A percentile compares a stretch with the other conserved stretches of the same genome.
Conservation (phyloP, 805 yeast genomes). For the Pichia occidentalis region DNA sequence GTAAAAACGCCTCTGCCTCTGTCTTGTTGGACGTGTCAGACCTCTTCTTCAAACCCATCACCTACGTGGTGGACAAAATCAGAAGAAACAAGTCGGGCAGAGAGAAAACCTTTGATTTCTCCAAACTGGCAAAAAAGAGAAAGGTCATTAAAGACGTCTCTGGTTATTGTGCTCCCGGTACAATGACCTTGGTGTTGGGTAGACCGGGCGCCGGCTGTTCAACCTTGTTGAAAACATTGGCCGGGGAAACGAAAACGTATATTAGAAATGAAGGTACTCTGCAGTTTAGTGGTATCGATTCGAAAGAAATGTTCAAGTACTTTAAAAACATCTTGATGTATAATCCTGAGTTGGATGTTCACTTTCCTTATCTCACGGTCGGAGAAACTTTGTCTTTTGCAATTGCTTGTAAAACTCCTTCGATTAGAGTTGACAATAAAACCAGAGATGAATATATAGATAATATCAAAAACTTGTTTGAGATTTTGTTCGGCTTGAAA, state of each 20-base stretch:
- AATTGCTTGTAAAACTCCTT: slow-evolving; percentile 52
- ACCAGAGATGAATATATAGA: slow-evolving; percentile 36
- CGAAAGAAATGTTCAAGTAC: slow-evolving; percentile 38
- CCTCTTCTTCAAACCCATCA: slow-evolving; percentile 31
- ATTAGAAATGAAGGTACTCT: slow-evolving; percentile 34
- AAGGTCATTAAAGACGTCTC: slow-evolving; percentile 19
- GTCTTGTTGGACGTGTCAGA: slow-evolving; percentile 40
- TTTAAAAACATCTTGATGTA: slow-evolving; percentile 44
- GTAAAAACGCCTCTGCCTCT: slow-evolving; percentile 42
- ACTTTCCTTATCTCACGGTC: slow-evolving; percentile 48
- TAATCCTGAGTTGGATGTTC: slow-evolving; percentile 49
- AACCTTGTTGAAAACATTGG: slow-evolving; percentile 39
- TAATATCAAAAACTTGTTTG: slow-evolving; percentile 39
- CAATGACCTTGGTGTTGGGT: slow-evolving; percentile 47
- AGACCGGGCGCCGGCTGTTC: slow-evolving; percentile 65
- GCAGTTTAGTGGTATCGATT: slow-evolving; percentile 42
- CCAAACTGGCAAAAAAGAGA: slow-evolving; percentile 16
- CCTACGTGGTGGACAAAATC: slow-evolving; percentile 9
- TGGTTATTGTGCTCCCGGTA: slow-evolving; percentile 38
- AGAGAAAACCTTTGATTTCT: slow-evolving; percentile 20
- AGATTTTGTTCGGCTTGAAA: slow-evolving; percentile 49
- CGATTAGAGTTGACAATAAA: slow-evolving; percentile 33
- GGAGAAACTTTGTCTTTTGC: slow-evolving; percentile 52
- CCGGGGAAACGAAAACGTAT: slow-evolving; percentile 40
- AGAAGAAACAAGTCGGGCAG: slow-evolving; percentile 22